Conservation (phyloP, 805 yeast species). For the Ogataea ramenticola region DNA sequence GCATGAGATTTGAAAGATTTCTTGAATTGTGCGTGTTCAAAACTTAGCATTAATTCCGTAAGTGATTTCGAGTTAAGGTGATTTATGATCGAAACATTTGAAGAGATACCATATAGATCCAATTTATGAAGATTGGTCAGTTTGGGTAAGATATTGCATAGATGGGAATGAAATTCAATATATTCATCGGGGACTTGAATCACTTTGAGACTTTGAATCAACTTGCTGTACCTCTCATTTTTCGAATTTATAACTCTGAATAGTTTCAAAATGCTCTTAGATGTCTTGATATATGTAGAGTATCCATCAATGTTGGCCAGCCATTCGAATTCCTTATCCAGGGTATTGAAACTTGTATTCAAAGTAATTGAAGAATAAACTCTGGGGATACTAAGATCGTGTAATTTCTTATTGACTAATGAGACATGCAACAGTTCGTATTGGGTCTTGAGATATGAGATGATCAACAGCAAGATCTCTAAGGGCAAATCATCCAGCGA, state of each 20-base stretch:
- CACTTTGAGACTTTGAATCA: too few species aligned
- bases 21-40: too few species aligned
- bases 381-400: background rate
- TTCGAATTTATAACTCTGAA: background rate
- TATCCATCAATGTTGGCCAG: background rate
- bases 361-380: background rate
- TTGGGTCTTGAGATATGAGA: background rate
- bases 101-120: background rate
- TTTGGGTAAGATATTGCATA: background rate
- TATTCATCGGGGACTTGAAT: too few species aligned
- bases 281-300: background rate
- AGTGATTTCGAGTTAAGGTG: background rate
- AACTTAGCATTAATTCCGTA: background rate
- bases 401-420: background rate
- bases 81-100: background rate
- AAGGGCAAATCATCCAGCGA: background rate
- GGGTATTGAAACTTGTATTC: background rate
- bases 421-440: background rate
- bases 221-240: background rate
- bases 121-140: background rate
- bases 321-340: background rate
- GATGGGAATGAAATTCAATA: too few species aligned
- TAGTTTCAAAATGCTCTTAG: background rate
- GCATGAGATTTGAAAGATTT: too few species aligned
- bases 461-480: background rate